Conservation (phyloP, 2,329 filamentous ascomycete genomes). For the Alternaria conjuncta region DNA sequence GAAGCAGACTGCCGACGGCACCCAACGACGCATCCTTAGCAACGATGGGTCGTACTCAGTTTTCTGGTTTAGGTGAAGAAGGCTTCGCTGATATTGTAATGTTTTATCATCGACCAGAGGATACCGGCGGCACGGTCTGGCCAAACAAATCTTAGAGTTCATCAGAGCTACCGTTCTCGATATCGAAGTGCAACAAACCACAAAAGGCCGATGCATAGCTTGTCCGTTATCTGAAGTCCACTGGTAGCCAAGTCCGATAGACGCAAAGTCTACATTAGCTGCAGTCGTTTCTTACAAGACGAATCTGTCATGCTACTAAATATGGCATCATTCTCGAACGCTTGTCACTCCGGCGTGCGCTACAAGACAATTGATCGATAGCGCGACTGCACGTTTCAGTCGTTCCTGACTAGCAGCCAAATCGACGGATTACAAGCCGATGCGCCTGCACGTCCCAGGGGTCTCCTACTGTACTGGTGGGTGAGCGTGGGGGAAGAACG, state of each 20-base stretch:
- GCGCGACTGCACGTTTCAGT: constrained; percentile 5
- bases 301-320: constrained; percentile 6
- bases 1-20: constrained; percentile 35
- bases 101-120: neutral
- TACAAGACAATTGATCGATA: neutral
- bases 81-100: neutral
- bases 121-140: neutral
- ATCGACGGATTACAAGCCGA: neutral
- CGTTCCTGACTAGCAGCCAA: constrained; percentile 2
- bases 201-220: neutral
- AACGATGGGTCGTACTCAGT: constrained; percentile 41
- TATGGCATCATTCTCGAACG: neutral
- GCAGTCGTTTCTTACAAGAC: neutral
- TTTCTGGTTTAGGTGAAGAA: constrained; percentile 45
- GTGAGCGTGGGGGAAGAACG: neutral
- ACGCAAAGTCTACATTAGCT: neutral
- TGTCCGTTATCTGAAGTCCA: neutral
- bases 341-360: neutral
- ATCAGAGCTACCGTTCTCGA: neutral
- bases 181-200: neutral
- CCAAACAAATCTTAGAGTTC: neutral
- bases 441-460: neutral
- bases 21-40: constrained; percentile 39
- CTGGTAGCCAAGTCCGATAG: neutral
- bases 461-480: neutral